Base-by-base conservation (phyloP, 768 basidiomycete species). In the Tylopilus cervinicoccineus region DNA sequence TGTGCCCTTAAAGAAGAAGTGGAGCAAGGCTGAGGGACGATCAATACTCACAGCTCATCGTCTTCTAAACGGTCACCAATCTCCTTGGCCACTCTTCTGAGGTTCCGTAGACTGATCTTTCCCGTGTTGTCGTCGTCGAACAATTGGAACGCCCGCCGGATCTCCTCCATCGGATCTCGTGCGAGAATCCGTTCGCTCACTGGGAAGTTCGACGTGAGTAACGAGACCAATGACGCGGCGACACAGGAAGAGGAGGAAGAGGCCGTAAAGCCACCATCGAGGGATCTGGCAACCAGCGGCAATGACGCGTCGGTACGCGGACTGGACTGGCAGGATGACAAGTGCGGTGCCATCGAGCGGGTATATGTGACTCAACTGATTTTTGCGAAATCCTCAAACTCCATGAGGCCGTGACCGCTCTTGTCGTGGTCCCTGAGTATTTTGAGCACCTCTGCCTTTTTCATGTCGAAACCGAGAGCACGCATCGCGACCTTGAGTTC, bases 401-500 rank as follows among this genome's bases (percentile, higher is more conserved):
- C 88, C 84, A 98, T 95, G 52, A 93, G 70, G 7, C 82, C 82
- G 51, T 81, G 80, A 2, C 84, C 87, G 3, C 81, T 80, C 71
- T 89, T 88, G 68, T 93, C 90, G 56, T 93, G 84, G 62, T 97
- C 95, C 24, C 93, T 75, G 45, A 99, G 74, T 24, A 97, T 77
- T 68, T 97, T 98, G 57, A 99, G 72, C 36, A 99, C 94, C 68
- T 99, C 96, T 0, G 92, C 92, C 73, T 98, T 99, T 76, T 98
- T 98, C 72, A 96, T 67, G 67, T 98, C 96, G 65, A 98, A 98
- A 2, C 96, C 96, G 50, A 99, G 72, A 2, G 96, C 96, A 38
- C 96, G 80, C 91, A 99, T 94, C 43, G 95, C 93, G 61, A 99
- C 96, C 70, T 98, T 99, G 60, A 98, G 79, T 66, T 99, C 96